Percentiles rank a stretch among this genome's conserved stretches.
Evolutionary conservation across 83 land plant genomes (phyloP).

Genomic region (Larix sibirica): DNA sequence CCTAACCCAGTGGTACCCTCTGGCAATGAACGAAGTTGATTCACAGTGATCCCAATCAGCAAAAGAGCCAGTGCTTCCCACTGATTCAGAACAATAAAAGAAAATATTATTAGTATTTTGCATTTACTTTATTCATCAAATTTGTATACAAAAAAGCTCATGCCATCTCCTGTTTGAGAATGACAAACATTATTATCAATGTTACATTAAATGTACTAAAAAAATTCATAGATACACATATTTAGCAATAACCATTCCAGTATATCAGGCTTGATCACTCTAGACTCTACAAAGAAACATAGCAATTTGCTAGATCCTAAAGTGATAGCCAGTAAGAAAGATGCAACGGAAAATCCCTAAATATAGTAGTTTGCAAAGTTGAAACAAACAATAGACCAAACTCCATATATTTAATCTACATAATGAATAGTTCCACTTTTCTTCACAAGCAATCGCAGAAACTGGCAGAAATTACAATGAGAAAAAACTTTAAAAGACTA

Average conservation of each 20-base stretch:
- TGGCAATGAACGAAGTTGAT: conserved; percentile 80
- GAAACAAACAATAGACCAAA: neutral
- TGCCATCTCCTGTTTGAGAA: neutral
- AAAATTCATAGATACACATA: neutral
- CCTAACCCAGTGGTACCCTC: conserved; percentile 75
- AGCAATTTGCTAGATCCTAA: too few relatives aligned
- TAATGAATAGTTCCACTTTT: neutral
- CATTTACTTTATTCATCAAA: too few relatives aligned
- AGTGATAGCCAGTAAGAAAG: too few relatives aligned
- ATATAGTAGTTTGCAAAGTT: neutral
- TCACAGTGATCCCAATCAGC: conserved; percentile 90
- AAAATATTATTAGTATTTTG: neutral
- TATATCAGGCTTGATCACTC: neutral
- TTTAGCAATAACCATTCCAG: neutral
- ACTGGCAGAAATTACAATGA: neutral
- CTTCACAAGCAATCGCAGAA: neutral
- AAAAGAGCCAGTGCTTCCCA: conserved; percentile 93
- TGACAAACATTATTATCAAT: neutral
- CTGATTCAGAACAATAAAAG: conserved; percentile 31
- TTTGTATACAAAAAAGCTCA: too few relatives aligned
- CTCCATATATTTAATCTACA: neutral
- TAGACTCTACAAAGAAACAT: neutral
- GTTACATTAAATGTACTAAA: neutral
- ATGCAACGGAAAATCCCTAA: neutral
- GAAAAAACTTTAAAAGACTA: neutral